Evolutionary conservation across 305 asterid species (phyloP), one percentile per base, ranked within the genome.

Genomic region (Solanum hybrid): DNA sequence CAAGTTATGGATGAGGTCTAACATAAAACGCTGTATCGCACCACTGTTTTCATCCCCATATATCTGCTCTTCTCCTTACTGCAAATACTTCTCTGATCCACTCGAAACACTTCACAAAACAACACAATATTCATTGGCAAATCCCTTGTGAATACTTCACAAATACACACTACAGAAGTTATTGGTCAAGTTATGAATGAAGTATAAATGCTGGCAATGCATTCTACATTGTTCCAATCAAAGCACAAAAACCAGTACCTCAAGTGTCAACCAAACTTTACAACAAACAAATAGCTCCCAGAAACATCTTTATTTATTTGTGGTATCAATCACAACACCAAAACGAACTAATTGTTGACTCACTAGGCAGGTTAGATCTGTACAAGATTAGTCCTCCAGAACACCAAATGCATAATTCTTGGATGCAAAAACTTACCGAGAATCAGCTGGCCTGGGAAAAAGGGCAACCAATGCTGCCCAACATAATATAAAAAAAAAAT

Each of bases 361-460:
- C 32, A 81, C 11, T 13, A 29, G 10, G 24, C 6, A 4, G 2
- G 26, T 81, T 39, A 81, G 70, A 26, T 81, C 36, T 81, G 70
- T 39, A 39, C 87, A 41, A 39, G 33, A 27, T 41, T 24, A 29
- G 70, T 41, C 37, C 86, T 41, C 37, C 61, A 27, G 37, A 27
- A 39, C 27, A 82, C 70, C 24, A 14, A 27, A 41, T 15, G n/a
- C 72, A 34, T 57, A 79, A 91, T 81, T 89, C 93, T 70, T 89
- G 85, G 13, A 45, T 31, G 72, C 31, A 91, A 92, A 90, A 91
- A 86, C 89, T 78, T 83, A 65, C 17, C 51, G 92, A 90, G 92
- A 92, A 92, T 45, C 57, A 89, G 89, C 91, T 84, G 15, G 70
- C 37, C 61, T 82, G 26, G 34, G 87, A 41, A 45, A 80, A 15